These are phyloP conservation scores for Hanseniaspora mollemarum DNA, from an alignment of 805 yeast genomes.

Conservation along the genomic window DNA sequence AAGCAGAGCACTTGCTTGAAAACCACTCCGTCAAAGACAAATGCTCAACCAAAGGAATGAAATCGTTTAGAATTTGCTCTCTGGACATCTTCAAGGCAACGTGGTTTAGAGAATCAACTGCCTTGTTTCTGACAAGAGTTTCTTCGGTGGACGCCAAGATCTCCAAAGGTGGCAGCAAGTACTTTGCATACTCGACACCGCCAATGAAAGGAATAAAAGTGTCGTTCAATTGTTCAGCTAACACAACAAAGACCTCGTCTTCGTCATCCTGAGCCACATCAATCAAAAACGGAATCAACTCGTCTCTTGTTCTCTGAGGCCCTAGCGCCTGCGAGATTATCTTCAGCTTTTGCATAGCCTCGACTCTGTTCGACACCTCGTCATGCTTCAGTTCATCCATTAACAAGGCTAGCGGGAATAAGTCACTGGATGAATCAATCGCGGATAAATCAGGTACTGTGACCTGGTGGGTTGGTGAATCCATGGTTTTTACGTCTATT, in stretches of 20 bases:
- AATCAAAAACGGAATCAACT: conserved; percentile 78
- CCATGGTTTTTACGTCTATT: background rate
- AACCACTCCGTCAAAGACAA: conserved; percentile 90
- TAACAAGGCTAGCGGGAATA: conserved; percentile 87
- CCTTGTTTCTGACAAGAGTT: conserved; percentile 89
- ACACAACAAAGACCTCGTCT: conserved; percentile 89
- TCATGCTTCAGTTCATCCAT: conserved; percentile 97
- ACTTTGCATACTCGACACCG: conserved; percentile 54
- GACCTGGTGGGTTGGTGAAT: conserved; percentile 5
- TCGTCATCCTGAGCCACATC: conserved; percentile 89
- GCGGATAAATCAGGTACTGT: conserved; percentile 10
- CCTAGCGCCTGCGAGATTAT: conserved; percentile 93
- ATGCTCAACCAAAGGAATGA: conserved; percentile 64
- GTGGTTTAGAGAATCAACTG: conserved; percentile 70
- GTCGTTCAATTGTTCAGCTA: conserved; percentile 75
- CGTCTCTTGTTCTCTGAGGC: conserved; percentile 80
- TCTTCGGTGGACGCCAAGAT: conserved; percentile 86
- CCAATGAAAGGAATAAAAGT: conserved; percentile 82
- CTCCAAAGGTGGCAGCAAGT: conserved; percentile 57
- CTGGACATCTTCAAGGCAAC: conserved; percentile 53
- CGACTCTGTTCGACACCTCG: conserved; percentile 84
- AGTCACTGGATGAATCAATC: conserved; percentile 29
- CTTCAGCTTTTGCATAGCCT: conserved; percentile 86
- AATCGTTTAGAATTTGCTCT: conserved; percentile 52
- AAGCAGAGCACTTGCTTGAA: conserved; percentile 77